Evolutionary conservation across 352 stramenopile genomes (phyloP).

Genomic region (Saprolegnia parasitica): DNA sequence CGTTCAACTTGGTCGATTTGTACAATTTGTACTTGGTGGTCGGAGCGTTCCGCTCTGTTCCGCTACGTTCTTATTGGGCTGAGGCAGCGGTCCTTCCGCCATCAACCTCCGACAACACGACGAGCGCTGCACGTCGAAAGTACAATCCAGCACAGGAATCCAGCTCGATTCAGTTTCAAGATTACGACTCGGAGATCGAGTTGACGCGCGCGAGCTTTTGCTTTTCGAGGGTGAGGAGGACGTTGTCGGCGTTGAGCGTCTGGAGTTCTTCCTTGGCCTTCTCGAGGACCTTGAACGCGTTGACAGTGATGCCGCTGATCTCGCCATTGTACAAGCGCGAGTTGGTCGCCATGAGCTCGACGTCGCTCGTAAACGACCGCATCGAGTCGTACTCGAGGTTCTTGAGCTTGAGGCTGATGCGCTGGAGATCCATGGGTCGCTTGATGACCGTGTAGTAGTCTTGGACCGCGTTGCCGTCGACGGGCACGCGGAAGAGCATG

Average conservation of each 20-base stretch:
- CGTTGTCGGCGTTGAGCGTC: constrained; percentile 51
- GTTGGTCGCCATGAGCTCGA: constrained; percentile 84
- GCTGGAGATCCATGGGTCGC: constrained; percentile 74
- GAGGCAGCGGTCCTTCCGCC: no score
- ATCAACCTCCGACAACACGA: no score
- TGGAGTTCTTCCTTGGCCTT: constrained; percentile 69
- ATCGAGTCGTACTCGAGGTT: constrained; percentile 71
- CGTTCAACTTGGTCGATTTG: no score
- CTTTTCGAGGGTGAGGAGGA: constrained; percentile 28
- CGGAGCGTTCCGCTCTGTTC: no score
- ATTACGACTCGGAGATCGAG: constrained; percentile 17
- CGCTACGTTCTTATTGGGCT: no score
- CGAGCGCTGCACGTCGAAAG: no score
- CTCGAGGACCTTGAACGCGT: constrained; percentile 71
- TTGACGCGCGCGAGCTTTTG: constrained; percentile 26
- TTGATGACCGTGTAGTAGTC: constrained; percentile 85
- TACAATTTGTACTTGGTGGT: no score
- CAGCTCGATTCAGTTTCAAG: no score
- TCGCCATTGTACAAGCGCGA: constrained; percentile 81
- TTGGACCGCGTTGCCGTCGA: constrained; percentile 54
- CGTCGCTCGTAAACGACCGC: constrained; percentile 79
- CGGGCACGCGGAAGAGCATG: constrained; percentile 61
- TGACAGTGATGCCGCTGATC: constrained; percentile 62
- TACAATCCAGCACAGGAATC: no score
- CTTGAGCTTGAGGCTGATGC: constrained; percentile 63